Base-by-base conservation (phyloP, 306 rosid species). In the Cucumis hystrix region DNA sequence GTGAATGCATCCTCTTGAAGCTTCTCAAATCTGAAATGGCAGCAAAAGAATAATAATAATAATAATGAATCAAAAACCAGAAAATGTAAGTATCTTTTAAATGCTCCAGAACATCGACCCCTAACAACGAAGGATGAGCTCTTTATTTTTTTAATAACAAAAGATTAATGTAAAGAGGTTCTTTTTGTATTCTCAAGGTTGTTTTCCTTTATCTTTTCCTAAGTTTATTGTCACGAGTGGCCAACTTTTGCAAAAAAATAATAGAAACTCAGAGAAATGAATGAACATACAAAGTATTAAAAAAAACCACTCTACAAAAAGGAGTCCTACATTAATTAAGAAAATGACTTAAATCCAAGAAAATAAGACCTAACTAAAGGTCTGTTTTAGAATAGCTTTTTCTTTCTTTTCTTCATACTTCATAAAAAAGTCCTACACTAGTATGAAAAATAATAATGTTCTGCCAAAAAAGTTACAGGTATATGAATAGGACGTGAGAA, bases 1-100 rank as follows among this genome's bases (percentile, higher is more conserved):
- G 73, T 89, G 87, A 90, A 92, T 52, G 96, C 97, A 77, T 89
- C 92, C 82, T 91, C 96, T 78, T 85, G 92, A 66, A 93, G 93
- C 88, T 88, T 93, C 86, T 93, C 92, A 83, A 93, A 93, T 79
- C 96, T 92, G 90, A 88, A 84, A 86, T 47, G 9, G 43, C 76
- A 68, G 81, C 64, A 49, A 68, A 43, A 64, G 45, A 8, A n/a
- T 16, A 58, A 61, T 80, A 16, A 39, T 5, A 67, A 67, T 49
- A 61, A 40, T 33, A 30, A n/a, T n/a, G n/a, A 58, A 70, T 23
- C 10, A n/a, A 78, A 23, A 16, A 62, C 64, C 3, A n/a, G 5
- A 67, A 9, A 66, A 66, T 66, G 5, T 41, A 40, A 5, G 55
- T 18, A 28, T 41, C 74, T 41, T 40, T 20, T n/a, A 52, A 52